phyloP scores from a whole-genome alignment of 441 rosid genomes.

The Corymbia calophylla region DNA sequence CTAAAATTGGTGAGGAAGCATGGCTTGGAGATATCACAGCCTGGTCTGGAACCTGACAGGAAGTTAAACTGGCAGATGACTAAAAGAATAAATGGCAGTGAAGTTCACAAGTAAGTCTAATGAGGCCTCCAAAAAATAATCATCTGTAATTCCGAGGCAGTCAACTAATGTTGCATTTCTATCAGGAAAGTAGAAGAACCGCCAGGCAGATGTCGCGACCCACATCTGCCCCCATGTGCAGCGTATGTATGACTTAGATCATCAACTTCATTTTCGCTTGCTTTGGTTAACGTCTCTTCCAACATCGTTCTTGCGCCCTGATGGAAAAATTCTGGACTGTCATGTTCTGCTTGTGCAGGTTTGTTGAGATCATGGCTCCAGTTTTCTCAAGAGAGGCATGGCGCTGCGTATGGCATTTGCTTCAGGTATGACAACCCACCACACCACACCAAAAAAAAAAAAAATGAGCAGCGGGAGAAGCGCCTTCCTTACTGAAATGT shows the following conservation, averaged over 20 bases:
- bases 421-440: background rate
- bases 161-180: background rate
- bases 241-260: conserved; percentile 44
- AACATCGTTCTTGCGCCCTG: background rate
- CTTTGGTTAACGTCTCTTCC: background rate
- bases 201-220: conserved; percentile 86
- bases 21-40: conserved; percentile 96
- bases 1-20: conserved; percentile 67
- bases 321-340: background rate
- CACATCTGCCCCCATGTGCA: conserved; percentile 93
- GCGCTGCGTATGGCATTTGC: conserved; percentile 7
- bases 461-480: background rate
- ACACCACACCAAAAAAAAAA: background rate
- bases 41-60: conserved; percentile 75
- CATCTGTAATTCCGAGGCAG: background rate
- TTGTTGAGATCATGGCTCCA: conserved; percentile 14
- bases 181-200: conserved; percentile 69
- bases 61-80: conserved; percentile 99
- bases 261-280: background rate
- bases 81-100: conserved; percentile 60
- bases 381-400: conserved; percentile 7
- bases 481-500: background rate
- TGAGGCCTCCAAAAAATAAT: background rate
- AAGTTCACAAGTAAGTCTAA: conserved; percentile 79
- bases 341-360: background rate